Conservation (phyloP, 495 filamentous ascomycete genomes). For the Apodospora peruviana region DNA sequence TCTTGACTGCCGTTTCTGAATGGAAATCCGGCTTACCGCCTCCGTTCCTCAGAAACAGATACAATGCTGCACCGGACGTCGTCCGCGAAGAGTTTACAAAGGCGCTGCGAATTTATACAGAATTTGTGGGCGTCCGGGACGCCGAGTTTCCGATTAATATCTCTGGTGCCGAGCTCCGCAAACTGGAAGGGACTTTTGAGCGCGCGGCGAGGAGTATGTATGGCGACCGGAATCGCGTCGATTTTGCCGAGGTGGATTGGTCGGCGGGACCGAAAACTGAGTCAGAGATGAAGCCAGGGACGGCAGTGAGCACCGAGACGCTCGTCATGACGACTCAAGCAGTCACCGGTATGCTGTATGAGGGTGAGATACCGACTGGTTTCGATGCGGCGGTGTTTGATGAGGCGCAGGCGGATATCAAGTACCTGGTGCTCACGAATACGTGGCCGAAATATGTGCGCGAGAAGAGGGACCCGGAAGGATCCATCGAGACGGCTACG, state of each 20-base stretch:
- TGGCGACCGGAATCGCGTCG: slow-evolving; percentile 2
- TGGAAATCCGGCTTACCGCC: slow-evolving; percentile 41
- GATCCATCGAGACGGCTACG: neutral
- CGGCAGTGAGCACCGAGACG: slow-evolving; percentile 3
- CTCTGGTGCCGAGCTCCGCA: slow-evolving; percentile 25
- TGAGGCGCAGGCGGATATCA: slow-evolving; percentile 54
- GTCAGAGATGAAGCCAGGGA: too few relatives aligned
- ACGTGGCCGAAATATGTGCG: slow-evolving; percentile 63
- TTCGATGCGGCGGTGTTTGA: slow-evolving; percentile 55
- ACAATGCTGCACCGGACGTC: slow-evolving; percentile 11
- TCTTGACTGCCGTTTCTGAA: slow-evolving; percentile 51
- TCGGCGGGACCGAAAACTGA: neutral
- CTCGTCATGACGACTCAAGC: slow-evolving; percentile 1
- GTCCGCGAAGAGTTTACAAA: slow-evolving; percentile 40
- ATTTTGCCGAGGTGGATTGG: slow-evolving; percentile 17
- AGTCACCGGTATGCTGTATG: slow-evolving; percentile 10
- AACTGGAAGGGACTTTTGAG: slow-evolving; percentile 27
- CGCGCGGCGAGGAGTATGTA: slow-evolving; percentile 18
- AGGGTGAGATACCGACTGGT: slow-evolving; percentile 37
- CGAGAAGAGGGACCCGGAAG: slow-evolving; percentile 22
- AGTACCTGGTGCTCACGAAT: slow-evolving; percentile 63
- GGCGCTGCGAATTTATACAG: slow-evolving; percentile 53
- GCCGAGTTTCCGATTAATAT: slow-evolving; percentile 63
- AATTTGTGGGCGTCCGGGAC: slow-evolving; percentile 48
- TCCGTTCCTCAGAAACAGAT: slow-evolving; percentile 13